Evolutionary conservation across 345 rosid genomes (phyloP).

Genomic region (Populus simonii): DNA sequence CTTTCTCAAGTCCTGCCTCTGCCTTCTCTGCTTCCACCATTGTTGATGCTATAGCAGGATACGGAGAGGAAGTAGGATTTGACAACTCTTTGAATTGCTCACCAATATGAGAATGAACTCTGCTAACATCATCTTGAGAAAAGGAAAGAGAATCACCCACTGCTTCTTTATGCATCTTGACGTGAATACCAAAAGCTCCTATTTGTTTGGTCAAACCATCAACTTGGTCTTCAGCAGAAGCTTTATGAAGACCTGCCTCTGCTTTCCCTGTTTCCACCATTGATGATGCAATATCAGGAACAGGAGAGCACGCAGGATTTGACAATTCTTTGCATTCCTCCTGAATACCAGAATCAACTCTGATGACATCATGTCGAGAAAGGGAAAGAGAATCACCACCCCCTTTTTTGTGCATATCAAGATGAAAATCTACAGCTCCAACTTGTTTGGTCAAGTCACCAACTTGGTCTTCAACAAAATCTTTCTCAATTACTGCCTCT

Average conservation of each 20-base stretch:
- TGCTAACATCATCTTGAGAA: not conserved
- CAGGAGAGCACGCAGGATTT: not conserved
- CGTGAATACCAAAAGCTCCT: conserved; percentile 10
- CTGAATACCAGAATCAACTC: not conserved
- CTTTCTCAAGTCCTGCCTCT: conserved; percentile 7
- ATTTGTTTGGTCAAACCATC: conserved; percentile 16
- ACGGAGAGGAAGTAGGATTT: not conserved
- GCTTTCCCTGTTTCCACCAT: not conserved
- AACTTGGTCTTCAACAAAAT: conserved; percentile 21
- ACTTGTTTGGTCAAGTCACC: conserved; percentile 14
- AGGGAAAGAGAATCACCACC: not conserved
- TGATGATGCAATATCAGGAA: not conserved
- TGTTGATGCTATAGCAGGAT: not conserved
- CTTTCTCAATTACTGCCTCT: conserved; percentile 8
- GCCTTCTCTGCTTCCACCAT: not conserved
- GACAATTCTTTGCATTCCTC: conserved; percentile 12
- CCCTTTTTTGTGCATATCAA: conserved; percentile 9
- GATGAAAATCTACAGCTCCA: conserved; percentile 13
- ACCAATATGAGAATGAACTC: not conserved
- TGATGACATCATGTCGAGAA: not conserved
- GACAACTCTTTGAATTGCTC: conserved; percentile 13
- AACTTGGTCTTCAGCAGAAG: conserved; percentile 21
- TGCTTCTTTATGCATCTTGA: conserved; percentile 6
- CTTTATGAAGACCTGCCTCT: conserved; percentile 10
- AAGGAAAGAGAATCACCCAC: not conserved